Evolutionary conservation across 257 asterid species (phyloP).

Genomic region (Solanum sitiens): DNA sequence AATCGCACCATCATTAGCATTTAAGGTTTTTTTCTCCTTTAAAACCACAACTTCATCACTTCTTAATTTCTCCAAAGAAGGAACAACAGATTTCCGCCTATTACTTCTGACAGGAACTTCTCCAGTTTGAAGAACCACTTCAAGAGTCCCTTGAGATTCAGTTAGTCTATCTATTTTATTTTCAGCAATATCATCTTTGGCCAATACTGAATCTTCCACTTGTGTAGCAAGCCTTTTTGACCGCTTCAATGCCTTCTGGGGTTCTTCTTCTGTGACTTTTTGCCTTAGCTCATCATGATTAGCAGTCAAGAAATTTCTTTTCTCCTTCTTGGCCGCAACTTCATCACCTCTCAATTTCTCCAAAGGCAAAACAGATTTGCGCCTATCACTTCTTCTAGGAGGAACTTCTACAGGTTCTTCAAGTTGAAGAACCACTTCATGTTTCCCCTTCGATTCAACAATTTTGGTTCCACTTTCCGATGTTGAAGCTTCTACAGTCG

Average conservation of each 20-base stretch:
- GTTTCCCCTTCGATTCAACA: not conserved
- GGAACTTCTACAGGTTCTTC: not conserved
- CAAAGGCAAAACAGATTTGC: not conserved
- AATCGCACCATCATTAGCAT: not conserved
- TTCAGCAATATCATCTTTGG: not conserved
- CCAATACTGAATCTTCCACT: conserved; percentile 8
- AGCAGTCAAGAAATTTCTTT: not conserved
- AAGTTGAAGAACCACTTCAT: not conserved
- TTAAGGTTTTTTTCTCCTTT: conserved; percentile 1
- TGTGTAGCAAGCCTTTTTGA: conserved; percentile 21
- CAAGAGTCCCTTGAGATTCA: not conserved
- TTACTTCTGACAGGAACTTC: not conserved
- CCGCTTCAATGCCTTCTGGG: conserved; percentile 18
- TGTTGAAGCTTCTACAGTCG: not conserved
- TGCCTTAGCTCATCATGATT: not conserved
- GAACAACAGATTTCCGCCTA: not conserved
- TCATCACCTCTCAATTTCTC: not conserved
- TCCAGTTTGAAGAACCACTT: not conserved
- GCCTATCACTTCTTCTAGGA: not conserved
- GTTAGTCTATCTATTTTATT: not conserved
- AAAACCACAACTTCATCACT: not conserved
- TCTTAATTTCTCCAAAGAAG: not conserved
- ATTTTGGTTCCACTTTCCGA: not conserved
- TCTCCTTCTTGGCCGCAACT: conserved; percentile 3
- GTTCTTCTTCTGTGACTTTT: not conserved